Evolutionary conservation across 768 basidiomycete genomes (phyloP).

Genomic region (Amanita brunnescens): DNA sequence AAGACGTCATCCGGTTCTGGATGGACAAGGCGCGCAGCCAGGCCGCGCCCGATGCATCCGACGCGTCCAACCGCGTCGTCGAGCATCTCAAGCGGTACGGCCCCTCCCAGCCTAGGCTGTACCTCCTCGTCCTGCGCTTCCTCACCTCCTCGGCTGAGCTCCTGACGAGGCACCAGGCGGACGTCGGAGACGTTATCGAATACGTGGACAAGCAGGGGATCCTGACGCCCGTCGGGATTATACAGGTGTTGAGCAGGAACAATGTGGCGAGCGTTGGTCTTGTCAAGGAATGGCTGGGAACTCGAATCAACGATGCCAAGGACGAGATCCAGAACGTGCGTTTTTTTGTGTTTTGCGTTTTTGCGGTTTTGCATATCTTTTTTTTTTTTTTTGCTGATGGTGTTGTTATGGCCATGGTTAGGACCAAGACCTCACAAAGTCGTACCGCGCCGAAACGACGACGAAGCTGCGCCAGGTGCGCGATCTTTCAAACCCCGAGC

Average conservation of each 20-base stretch:
- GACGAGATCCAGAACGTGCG: conserved; percentile 76
- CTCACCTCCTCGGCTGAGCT: conserved; percentile 76
- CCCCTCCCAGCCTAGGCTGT: conserved; percentile 57
- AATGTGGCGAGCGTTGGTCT: conserved; percentile 86
- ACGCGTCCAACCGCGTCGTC: conserved; percentile 54
- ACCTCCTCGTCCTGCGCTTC: conserved; percentile 83
- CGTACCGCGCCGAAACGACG: conserved; percentile 80
- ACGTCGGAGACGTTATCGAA: conserved; percentile 65
- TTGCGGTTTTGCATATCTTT: conserved; percentile 3
- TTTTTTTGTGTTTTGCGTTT: conserved; percentile 9
- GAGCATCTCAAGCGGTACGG: conserved; percentile 71
- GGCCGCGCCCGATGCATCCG: conserved; percentile 23
- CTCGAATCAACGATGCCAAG: conserved; percentile 62
- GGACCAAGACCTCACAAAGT: conserved; percentile 83
- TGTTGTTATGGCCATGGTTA: conserved; percentile 21
- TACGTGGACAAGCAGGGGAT: conserved; percentile 74
- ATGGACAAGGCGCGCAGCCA: conserved; percentile 60
- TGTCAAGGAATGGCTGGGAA: conserved; percentile 85
- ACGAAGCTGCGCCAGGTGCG: conserved; percentile 74
- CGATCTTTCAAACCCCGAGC: conserved; percentile 68
- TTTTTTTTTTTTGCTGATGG: conserved; percentile 5
- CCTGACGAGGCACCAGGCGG: conserved; percentile 58
- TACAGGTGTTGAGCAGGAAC: conserved; percentile 84
- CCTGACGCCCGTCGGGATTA: conserved; percentile 82
- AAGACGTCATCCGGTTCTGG: conserved; percentile 90